Base-by-base conservation (phyloP, 352 stramenopile genomes). In the Globisporangium emineosum region DNA sequence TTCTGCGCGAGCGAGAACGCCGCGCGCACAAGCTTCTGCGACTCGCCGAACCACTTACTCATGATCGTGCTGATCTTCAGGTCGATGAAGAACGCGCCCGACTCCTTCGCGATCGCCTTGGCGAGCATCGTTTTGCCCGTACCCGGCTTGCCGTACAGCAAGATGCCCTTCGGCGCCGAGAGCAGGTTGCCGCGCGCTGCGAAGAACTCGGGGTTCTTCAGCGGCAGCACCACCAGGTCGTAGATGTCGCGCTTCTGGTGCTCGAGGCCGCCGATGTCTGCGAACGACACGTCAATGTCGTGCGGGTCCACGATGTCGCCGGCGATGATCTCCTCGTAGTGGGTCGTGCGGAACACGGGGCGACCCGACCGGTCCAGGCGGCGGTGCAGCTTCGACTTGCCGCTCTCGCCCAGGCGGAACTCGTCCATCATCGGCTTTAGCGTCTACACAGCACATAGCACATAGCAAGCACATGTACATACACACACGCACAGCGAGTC, bases 221-320 rank as follows among this genome's bases (percentile, higher is more conserved):
- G 80, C 32, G 88, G 89, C 37, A 98, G 76, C 79, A 99, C 90
- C 5, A 98, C 93, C 30, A 98, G 78, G 66, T 99, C 95, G 69
- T 97, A 90, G 64, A 99, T 96, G 74, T 99, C 96, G 55, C 91
- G 81, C 75, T 98, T 98, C 65, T 98, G 93, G 19, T 93, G 78
- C 72, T 98, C 92, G n/a, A 99, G 79, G 0, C 97, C 97, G 29
- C 96, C 97, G 68, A 99, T 98, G 71, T 98, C 94, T n/a, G 80
- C 76, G 79, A 99, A 99, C 21, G 77, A 81, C 19, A 95, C 86
- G 60, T 88, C 74, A 33, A 99, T 93, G 69, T 98, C 91, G 47
- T 90, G 71, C 19, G 94, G 92, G 76, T 98, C 94, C 45, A 99
- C 86, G 19, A 98, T 93, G 75, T 98, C 93, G 56, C 93, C 85